Conservation (phyloP, 768 basidiomycete species). For the Mrakia blollopis region DNA sequence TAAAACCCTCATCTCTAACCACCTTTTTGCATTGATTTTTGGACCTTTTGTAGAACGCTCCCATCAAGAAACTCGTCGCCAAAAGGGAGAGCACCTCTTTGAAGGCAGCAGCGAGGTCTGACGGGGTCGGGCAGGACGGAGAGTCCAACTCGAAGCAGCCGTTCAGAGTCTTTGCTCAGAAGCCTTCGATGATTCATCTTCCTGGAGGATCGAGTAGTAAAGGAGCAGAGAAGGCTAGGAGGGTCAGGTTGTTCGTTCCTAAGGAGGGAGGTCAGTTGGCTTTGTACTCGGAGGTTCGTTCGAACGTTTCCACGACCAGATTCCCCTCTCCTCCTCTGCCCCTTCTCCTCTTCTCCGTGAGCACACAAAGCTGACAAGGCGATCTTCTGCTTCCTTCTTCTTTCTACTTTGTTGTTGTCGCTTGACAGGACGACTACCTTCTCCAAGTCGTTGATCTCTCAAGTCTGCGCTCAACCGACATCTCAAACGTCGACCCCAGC, state of each 20-base stretch:
- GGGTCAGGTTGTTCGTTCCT: constrained; percentile 4
- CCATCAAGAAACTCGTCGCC: neutral
- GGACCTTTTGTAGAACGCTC: neutral
- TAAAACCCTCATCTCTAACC: neutral
- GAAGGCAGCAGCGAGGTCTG: neutral
- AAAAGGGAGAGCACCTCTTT: constrained; percentile 5
- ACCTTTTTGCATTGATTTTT: too few relatives aligned
- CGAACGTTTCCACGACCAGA: too few relatives aligned
- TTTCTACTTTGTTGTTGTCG: neutral
- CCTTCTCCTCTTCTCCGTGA: neutral
- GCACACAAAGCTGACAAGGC: neutral
- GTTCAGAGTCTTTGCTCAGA: constrained; percentile 1
- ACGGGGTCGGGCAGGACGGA: neutral
- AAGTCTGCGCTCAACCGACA: constrained; percentile 53
- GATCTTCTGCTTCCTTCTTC: neutral
- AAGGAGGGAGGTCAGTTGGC: neutral
- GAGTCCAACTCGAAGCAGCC: neutral
- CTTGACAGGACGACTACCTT: constrained; percentile 8
- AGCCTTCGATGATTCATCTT: constrained; percentile 21
- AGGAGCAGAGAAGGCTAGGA: neutral
- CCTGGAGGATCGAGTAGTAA: constrained; percentile 4
- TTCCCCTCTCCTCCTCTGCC: neutral
- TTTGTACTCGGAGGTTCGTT: neutral
- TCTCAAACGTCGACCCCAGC: constrained; percentile 68
- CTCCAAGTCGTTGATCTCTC: constrained; percentile 11